Evolutionary conservation across 2,329 filamentous ascomycete species (phyloP).

Genomic region (Ophiostoma angusticollis): DNA sequence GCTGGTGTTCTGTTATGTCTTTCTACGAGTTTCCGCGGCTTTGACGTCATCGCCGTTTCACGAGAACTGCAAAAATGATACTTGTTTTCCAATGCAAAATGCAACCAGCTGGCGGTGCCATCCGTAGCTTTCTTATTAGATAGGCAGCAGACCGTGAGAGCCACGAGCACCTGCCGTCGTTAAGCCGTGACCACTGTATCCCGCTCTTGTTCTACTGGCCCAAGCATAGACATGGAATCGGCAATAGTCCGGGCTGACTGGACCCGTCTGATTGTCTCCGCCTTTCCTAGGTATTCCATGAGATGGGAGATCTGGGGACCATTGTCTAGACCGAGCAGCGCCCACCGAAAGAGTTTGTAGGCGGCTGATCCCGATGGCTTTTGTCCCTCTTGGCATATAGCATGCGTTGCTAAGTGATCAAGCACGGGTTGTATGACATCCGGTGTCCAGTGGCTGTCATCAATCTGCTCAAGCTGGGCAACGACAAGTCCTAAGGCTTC

Average conservation of each 20-base stretch:
- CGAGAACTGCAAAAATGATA: no score
- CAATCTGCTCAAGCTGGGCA: slow-evolving; percentile 6
- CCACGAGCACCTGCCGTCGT: no score
- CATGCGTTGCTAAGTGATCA: slow-evolving; percentile 2
- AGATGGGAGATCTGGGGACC: slow-evolving; percentile 17
- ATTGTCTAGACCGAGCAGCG: slow-evolving; percentile 16
- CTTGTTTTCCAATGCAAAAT: no score
- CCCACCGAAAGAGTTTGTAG: slow-evolving; percentile 21
- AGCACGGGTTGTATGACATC: slow-evolving; percentile 6
- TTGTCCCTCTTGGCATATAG: background rate
- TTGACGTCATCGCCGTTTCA: no score
- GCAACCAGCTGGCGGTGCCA: no score
- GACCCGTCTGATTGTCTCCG: slow-evolving; percentile 19
- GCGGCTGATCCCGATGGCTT: slow-evolving; percentile 7
- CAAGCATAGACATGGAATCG: background rate
- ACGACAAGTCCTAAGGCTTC: slow-evolving; percentile 8
- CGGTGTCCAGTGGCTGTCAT: slow-evolving; percentile 8
- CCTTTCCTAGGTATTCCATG: slow-evolving; percentile 19
- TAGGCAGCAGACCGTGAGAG: no score
- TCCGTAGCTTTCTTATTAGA: no score
- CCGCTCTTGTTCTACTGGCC: no score
- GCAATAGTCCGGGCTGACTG: slow-evolving; percentile 6
- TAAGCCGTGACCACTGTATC: no score
- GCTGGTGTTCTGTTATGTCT: no score
- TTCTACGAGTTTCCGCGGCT: no score